Conservation (phyloP, 768 basidiomycete species). For the Rhizopogon vinicolor region DNA sequence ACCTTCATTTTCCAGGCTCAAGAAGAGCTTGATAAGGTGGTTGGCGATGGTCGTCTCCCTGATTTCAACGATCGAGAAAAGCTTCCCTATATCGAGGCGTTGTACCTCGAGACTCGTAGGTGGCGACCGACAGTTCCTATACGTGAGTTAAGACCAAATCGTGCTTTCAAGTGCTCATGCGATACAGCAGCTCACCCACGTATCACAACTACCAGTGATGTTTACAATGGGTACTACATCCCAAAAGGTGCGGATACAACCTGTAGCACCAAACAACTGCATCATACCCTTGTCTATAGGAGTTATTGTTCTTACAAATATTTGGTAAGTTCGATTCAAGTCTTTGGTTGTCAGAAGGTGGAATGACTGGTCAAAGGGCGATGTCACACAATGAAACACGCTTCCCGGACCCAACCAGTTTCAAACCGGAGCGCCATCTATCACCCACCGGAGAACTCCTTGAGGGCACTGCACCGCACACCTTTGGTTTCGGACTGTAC, state of each 20-base stretch:
- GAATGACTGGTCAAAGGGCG: conserved; percentile 26
- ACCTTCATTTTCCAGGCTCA: conserved; percentile 11
- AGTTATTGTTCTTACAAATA: conserved; percentile 16
- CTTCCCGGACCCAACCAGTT: conserved; percentile 48
- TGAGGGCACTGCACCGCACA: neutral
- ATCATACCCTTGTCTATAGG: conserved; percentile 3
- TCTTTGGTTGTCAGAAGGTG: neutral
- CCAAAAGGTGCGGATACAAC: conserved; percentile 18
- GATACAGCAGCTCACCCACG: conserved; percentile 17
- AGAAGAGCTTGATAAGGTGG: conserved; percentile 25
- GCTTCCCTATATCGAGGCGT: conserved; percentile 28
- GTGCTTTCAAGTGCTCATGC: neutral
- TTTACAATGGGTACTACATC: conserved; percentile 26
- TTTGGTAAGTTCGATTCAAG: conserved; percentile 13
- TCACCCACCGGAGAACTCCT: conserved; percentile 10
- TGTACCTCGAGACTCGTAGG: conserved; percentile 26
- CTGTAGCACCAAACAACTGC: neutral
- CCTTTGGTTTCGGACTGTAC: conserved; percentile 25
- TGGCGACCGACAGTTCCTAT: conserved; percentile 25
- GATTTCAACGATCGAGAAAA: conserved; percentile 18
- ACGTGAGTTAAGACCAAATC: conserved; percentile 12
- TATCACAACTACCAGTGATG: conserved; percentile 16
- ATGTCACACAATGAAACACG: conserved; percentile 45
- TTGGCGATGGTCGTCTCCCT: conserved; percentile 27
- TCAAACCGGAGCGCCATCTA: conserved; percentile 56